These are phyloP conservation scores for Copromyces sp. DNA, from an alignment of 495 filamentous ascomycete species.

Conservation along the genomic window DNA sequence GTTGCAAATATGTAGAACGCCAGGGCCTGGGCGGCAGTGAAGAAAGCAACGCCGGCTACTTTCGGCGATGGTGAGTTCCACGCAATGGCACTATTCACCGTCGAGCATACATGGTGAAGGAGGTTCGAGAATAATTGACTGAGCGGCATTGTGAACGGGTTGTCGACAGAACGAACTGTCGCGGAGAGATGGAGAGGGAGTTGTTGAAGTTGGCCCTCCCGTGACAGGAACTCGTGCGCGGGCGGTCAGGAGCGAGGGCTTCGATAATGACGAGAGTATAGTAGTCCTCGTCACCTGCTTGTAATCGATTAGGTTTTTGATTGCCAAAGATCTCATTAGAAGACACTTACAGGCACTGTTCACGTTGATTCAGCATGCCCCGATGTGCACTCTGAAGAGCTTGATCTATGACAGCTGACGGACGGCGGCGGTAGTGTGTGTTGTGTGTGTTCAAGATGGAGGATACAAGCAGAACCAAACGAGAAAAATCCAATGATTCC, in stretches of 20 bases:
- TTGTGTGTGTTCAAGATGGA: not conserved
- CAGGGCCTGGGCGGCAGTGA: not conserved
- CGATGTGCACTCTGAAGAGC: not conserved
- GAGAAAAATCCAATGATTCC: not conserved
- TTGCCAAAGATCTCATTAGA: not conserved
- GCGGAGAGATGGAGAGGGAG: not conserved
- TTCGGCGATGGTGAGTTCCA: not conserved
- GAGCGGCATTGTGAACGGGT: not conserved
- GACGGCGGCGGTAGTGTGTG: not conserved
- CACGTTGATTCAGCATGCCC: not conserved
- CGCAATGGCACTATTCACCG: not conserved
- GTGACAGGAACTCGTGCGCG: not conserved
- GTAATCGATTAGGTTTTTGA: not conserved
- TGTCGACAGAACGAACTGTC: not conserved
- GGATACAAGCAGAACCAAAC: not conserved
- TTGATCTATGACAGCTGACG: not conserved
- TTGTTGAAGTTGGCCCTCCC: not conserved
- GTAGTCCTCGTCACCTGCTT: not conserved
- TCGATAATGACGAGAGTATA: not conserved
- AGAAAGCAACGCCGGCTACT: not conserved
- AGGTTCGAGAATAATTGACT: not conserved
- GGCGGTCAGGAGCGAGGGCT: not conserved
- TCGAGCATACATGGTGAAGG: not conserved
- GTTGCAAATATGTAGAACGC: not conserved
- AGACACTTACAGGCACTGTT: not conserved